Evolutionary conservation across 108 stramenopile species (phyloP).

Genomic region (Bacterosira constricta): DNA sequence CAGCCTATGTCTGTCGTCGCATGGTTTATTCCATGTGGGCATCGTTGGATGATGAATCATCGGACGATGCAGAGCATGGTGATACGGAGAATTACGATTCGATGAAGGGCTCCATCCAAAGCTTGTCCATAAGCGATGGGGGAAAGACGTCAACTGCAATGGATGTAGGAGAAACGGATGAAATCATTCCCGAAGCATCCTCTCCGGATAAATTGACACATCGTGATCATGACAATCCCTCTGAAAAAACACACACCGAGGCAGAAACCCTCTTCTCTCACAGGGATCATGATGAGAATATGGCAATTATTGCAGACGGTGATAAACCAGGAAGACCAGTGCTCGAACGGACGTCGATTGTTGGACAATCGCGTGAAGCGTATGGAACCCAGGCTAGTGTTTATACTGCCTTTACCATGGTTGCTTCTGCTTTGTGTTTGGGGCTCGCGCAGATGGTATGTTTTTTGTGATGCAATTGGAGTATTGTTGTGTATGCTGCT

Average conservation of each 20-base stretch:
- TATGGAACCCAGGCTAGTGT: slow-evolving; percentile 20
- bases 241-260: no score
- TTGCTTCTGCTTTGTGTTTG: slow-evolving; percentile 34
- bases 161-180: background rate
- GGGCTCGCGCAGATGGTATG: background rate
- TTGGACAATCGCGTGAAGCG: slow-evolving; percentile 33
- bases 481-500: no score
- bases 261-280: no score
- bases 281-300: no score
- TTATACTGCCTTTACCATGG: slow-evolving; percentile 38
- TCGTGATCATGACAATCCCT: background rate
- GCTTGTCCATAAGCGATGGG: background rate
- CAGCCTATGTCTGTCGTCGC: slow-evolving; percentile 27
- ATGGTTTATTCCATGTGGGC: slow-evolving; percentile 47
- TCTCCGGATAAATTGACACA: slow-evolving; percentile 8
- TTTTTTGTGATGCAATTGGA: no score
- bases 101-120: background rate
- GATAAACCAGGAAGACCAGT: background rate
- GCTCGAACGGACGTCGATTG: slow-evolving; percentile 32
- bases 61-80: background rate
- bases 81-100: background rate
- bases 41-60: slow-evolving; percentile 8
- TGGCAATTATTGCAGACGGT: background rate
- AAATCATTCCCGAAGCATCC: slow-evolving; percentile 9
- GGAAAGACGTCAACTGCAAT: background rate